These are phyloP conservation scores for Boletus eberwhitei DNA, from an alignment of 768 basidiomycete species.

Conservation along the genomic window DNA sequence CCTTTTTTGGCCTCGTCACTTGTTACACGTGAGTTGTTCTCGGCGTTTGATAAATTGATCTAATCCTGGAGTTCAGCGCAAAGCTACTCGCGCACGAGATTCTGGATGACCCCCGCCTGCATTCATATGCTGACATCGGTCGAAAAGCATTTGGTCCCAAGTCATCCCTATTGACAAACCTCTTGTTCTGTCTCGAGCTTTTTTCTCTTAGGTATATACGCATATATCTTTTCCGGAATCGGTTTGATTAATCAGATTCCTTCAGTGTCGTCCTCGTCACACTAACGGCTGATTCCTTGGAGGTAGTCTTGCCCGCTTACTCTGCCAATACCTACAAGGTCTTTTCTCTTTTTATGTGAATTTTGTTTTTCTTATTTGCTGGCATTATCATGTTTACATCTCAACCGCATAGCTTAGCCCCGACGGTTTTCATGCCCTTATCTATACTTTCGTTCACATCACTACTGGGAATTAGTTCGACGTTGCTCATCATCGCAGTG, in stretches of 20 bases:
- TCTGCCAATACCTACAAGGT: conserved; percentile 74
- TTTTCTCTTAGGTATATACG: conserved; percentile 70
- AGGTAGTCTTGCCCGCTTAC: conserved; percentile 64
- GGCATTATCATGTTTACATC: neutral
- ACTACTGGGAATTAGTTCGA: conserved; percentile 78
- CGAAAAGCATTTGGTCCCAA: conserved; percentile 81
- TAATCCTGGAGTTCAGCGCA: conserved; percentile 50
- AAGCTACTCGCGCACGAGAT: conserved; percentile 83
- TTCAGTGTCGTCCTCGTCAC: conserved; percentile 82
- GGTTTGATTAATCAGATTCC: neutral
- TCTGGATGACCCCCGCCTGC: conserved; percentile 59
- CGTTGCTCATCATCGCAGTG: conserved; percentile 68
- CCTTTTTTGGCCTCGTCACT: conserved; percentile 74
- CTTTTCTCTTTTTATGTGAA: conserved; percentile 68
- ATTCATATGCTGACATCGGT: conserved; percentile 88
- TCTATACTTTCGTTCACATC: conserved; percentile 87
- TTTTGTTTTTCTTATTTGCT: neutral
- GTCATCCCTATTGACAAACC: conserved; percentile 60
- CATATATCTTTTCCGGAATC: neutral
- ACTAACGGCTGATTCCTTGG: conserved; percentile 82
- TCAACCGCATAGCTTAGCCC: conserved; percentile 58
- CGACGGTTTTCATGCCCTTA: conserved; percentile 82
- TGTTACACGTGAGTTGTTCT: conserved; percentile 76
- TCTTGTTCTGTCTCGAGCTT: conserved; percentile 82
- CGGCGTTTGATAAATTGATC: neutral